A percentile compares a stretch with the other conserved stretches of the same genome.
These are phyloP conservation scores for Aechmea fasciata DNA, from an alignment of 176 grass and related monocot genomes.

Conservation along the genomic window DNA sequence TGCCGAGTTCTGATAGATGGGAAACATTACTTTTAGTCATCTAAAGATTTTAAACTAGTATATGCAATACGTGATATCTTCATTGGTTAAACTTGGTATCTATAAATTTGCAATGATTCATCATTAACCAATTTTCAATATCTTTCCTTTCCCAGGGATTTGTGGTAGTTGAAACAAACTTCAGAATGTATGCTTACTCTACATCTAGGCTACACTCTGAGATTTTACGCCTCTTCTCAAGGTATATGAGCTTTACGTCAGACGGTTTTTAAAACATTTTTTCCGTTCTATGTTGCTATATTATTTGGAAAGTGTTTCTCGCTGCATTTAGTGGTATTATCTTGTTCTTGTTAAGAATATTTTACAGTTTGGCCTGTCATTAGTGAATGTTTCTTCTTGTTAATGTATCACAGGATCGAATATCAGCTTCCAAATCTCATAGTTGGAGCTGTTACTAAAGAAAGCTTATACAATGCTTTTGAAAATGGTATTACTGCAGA, in stretches of 20 bases:
- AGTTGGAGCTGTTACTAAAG: slow-evolving; percentile 86
- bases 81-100: not conserved
- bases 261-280: slow-evolving; percentile 1
- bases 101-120: not conserved
- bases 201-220: slow-evolving; percentile 79
- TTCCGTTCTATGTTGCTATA: not conserved
- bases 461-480: slow-evolving; percentile 89
- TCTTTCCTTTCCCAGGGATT: slow-evolving; percentile 52
- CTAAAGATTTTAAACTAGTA: not conserved
- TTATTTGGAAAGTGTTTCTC: too few relatives aligned
- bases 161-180: slow-evolving; percentile 97
- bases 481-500: slow-evolving; percentile 85
- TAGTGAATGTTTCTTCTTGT: not conserved
- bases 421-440: slow-evolving; percentile 93
- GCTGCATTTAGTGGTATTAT: not conserved
- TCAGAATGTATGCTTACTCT: slow-evolving; percentile 87
- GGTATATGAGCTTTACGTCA: slow-evolving; percentile 36
- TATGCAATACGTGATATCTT: too few relatives aligned
- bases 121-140: not conserved
- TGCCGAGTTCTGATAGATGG: not conserved
- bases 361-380: not conserved
- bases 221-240: slow-evolving; percentile 90
- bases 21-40: not conserved
- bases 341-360: not conserved
- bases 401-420: slow-evolving; percentile 45